Evolutionary conservation across 345 rosid genomes (phyloP), one percentile per base, ranked within the genome.

Genomic region (Syzygium aromaticum): DNA sequence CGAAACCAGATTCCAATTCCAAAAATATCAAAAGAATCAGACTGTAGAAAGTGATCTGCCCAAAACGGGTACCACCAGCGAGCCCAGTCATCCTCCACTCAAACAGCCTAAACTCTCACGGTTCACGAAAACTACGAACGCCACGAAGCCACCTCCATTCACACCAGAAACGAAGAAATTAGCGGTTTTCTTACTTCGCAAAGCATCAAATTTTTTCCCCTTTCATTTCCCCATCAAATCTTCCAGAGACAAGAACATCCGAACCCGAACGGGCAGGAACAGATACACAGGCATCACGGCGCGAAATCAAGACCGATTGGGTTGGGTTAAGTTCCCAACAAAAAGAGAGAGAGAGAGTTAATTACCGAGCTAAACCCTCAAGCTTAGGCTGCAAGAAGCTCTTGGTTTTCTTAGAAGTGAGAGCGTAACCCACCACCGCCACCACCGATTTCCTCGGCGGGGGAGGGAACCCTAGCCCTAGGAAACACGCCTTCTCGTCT

Each of bases 371-470:
- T 84, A 95, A 89, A 80, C 96, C 92, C 88, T 94, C 92, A 64
- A 95, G 92, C 87, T 95, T 93, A 4, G 98, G 98, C 90, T 95
- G 93, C 90, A 95, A 90, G 78, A 95, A 95, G 92, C 98, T 95
- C 95, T 94, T 93, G 64, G 89, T 91, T 89, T 95, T 95, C 93
- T 95, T 95, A 51, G 98, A 94, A 52, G 98, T 95, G 77, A 95
- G 98, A 8, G 98, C 98, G 85, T 95, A 95, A 89, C 98, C 98
- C 78, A 95, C 98, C 52, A 95, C 94, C 59, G 91, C 46, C 46
- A 43, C 46, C 46, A 43, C 94, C 23, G 82, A 22, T 85, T 88
- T 91, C 86, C 88, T 89, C 86, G 87, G 92, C 56, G 84, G 91
- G 40, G 84, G 88, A 54, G 92, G 92, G 84, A 89, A 85, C 88